Evolutionary conservation across 805 yeast genomes (phyloP).

Genomic region (Metschnikowia hibisci): DNA sequence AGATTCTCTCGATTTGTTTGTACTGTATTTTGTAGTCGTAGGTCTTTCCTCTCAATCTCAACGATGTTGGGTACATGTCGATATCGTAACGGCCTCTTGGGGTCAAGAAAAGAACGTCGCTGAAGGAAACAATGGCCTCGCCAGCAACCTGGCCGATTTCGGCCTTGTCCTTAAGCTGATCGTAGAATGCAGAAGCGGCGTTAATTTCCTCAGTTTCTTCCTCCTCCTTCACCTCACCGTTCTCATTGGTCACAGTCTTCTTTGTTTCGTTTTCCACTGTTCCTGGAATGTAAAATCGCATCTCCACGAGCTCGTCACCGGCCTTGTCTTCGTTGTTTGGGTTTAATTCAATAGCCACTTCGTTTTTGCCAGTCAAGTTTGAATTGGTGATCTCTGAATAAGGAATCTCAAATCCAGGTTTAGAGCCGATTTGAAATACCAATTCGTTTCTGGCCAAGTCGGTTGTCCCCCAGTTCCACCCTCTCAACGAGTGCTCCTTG

Average conservation of each 20-base stretch:
- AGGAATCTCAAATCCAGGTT: constrained; percentile 90
- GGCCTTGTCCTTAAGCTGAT: constrained; percentile 86
- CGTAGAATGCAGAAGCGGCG: constrained; percentile 84
- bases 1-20: constrained; percentile 83
- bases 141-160: constrained; percentile 93
- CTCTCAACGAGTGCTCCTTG: constrained; percentile 88
- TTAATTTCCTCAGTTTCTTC: constrained; percentile 48
- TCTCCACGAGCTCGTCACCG: constrained; percentile 94
- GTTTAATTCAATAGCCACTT: constrained; percentile 85
- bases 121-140: constrained; percentile 89
- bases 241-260: constrained; percentile 25
- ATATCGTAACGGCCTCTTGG: constrained; percentile 99
- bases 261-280: constrained; percentile 51
- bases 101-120: constrained; percentile 86
- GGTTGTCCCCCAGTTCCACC: constrained; percentile 98
- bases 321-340: constrained; percentile 58
- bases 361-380: constrained; percentile 86
- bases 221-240: constrained; percentile 29
- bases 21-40: constrained; percentile 95
- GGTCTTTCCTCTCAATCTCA: constrained; percentile 94
- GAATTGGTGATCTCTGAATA: constrained; percentile 76
- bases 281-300: constrained; percentile 94
- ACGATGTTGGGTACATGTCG: constrained; percentile 82
- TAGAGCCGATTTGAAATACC: constrained; percentile 77
- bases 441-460: constrained; percentile 91